Conservation (phyloP, 805 yeast genomes). For the Cyberlindnera maritima region DNA sequence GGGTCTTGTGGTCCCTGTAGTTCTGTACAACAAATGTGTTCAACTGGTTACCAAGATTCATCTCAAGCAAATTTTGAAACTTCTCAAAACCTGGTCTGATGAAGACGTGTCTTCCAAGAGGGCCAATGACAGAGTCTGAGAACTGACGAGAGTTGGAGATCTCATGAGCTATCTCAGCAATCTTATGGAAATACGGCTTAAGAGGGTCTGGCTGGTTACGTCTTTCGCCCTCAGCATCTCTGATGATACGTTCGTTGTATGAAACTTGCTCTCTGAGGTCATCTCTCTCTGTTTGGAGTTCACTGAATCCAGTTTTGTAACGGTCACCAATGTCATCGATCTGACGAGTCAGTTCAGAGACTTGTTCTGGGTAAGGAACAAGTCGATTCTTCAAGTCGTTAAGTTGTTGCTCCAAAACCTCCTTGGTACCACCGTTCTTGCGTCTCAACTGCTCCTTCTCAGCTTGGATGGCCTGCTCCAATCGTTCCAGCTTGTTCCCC, state of each 20-base stretch:
- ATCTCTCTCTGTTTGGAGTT: slow-evolving; percentile 5
- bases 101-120: slow-evolving; percentile 62
- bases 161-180: slow-evolving; percentile 5
- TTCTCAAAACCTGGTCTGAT: slow-evolving; percentile 50
- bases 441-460: slow-evolving; percentile 31
- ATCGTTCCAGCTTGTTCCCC: slow-evolving; percentile 21
- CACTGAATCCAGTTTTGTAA: slow-evolving; percentile 7
- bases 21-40: slow-evolving; percentile 67
- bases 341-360: slow-evolving; percentile 1
- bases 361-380: neutral
- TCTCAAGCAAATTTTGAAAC: slow-evolving; percentile 65
- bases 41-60: slow-evolving; percentile 45
- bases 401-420: slow-evolving; percentile 15
- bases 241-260: neutral
- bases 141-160: slow-evolving; percentile 33
- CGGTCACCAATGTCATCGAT: slow-evolving; percentile 1
- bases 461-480: slow-evolving; percentile 17
- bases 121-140: slow-evolving; percentile 68
- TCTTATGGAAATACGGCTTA: neutral
- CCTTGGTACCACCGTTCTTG: slow-evolving; percentile 27
- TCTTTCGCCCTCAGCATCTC: neutral
- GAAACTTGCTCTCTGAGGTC: slow-evolving; percentile 11
- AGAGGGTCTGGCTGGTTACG: slow-evolving; percentile 16
- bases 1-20: slow-evolving; percentile 51
- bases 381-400: neutral